phyloP scores from a whole-genome alignment of 179 eudicot genomes.

The Beta lomatogona region DNA sequence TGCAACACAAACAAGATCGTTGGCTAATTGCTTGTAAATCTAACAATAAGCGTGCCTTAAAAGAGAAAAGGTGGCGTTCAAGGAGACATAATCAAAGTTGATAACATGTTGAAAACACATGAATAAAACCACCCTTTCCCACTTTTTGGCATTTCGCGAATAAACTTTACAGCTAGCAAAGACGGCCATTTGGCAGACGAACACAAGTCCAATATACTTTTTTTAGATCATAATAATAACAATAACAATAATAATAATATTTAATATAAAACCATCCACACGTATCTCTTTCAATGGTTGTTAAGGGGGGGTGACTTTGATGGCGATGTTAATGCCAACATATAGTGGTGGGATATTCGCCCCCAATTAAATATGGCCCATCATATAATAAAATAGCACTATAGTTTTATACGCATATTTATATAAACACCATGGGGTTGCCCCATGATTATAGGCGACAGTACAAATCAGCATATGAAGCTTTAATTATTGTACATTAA shows the following conservation, averaged over 20 bases:
- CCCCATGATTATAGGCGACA: neutral
- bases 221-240: neutral
- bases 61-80: constrained; percentile 22
- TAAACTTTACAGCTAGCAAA: constrained; percentile 10
- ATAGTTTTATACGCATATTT: neutral
- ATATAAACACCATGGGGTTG: neutral
- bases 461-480: neutral
- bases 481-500: neutral
- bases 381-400: neutral
- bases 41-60: constrained; percentile 20
- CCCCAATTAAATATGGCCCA: constrained; percentile 6
- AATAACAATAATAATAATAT: neutral
- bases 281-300: constrained; percentile 26
- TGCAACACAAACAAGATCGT: neutral
- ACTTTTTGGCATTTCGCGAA: constrained; percentile 19
- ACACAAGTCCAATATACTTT: neutral
- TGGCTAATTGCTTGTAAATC: neutral
- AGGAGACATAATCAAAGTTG: constrained; percentile 35
- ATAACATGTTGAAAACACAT: constrained; percentile 20
- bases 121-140: constrained; percentile 19
- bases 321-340: constrained; percentile 21
- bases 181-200: constrained; percentile 20
- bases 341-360: constrained; percentile 18
- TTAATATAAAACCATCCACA: constrained; percentile 1
- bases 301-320: constrained; percentile 22